Percentiles rank a stretch among this genome's conserved stretches.
These are phyloP conservation scores for Kodamaea sagamina DNA, from an alignment of 805 yeast genomes.

Conservation along the genomic window DNA sequence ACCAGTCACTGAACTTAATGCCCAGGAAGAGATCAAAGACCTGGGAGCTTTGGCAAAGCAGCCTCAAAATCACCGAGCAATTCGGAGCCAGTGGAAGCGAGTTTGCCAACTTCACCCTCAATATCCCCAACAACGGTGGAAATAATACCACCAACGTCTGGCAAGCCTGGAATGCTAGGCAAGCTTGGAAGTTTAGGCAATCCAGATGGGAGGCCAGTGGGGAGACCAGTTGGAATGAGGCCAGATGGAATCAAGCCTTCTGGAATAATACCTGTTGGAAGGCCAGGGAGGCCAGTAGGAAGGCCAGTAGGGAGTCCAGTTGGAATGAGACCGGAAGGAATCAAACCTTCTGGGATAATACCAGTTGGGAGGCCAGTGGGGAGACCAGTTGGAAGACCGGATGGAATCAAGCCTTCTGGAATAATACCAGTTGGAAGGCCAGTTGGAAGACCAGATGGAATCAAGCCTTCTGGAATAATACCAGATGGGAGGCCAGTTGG, in stretches of 20 bases:
- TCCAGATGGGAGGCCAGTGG: not conserved
- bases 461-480: not conserved
- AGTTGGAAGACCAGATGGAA: slow-evolving; percentile 7
- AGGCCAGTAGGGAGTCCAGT: not conserved
- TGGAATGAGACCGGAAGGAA: not conserved
- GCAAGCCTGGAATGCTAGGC: slow-evolving; percentile 2
- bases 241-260: slow-evolving; percentile 1
- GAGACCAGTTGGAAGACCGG: no score
- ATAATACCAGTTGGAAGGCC: not conserved
- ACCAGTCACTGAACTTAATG: not conserved
- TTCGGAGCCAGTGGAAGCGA: not conserved
- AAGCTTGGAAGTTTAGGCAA: slow-evolving; percentile 4
- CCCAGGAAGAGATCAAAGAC: not conserved
- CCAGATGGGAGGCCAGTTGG: not conserved
- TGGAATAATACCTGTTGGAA: slow-evolving; percentile 1
- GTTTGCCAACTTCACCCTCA: slow-evolving; percentile 1
- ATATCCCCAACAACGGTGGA: not conserved
- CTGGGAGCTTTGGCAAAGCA: slow-evolving; percentile 3
- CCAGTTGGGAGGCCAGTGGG: not conserved
- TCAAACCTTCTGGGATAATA: not conserved
- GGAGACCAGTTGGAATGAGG: not conserved
- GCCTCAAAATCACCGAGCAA: slow-evolving; percentile 6
- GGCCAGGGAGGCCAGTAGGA: not conserved
- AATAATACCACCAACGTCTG: not conserved
- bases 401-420: not conserved